These are phyloP conservation scores for Sugiyamaella pinicola DNA, from an alignment of 1,139 yeast species.

Conservation along the genomic window DNA sequence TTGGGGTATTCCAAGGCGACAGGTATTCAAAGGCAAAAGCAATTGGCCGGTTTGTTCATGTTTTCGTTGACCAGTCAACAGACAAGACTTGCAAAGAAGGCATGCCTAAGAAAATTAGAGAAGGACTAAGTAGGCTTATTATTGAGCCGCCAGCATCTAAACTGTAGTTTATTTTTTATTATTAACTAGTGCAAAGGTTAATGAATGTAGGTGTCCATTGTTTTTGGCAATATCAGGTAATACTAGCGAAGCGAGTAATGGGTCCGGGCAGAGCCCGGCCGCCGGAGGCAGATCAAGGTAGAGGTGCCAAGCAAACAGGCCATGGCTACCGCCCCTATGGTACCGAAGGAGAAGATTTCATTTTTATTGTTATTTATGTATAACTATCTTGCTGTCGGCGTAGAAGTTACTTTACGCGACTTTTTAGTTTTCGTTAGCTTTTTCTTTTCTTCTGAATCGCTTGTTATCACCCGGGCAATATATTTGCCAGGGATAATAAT, in stretches of 20 bases:
- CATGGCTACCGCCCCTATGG: no score
- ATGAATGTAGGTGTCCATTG: no score
- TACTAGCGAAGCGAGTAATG: no score
- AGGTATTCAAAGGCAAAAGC: slow-evolving; percentile 34
- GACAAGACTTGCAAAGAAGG: slow-evolving; percentile 33
- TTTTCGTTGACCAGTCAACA: slow-evolving; percentile 37
- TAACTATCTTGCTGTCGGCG: background rate
- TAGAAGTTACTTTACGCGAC: slow-evolving; percentile 8
- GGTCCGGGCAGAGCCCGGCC: no score
- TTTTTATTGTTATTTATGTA: background rate
- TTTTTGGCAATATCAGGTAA: no score
- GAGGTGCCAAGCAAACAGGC: no score
- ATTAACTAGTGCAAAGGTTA: no score
- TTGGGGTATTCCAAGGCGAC: slow-evolving; percentile 38
- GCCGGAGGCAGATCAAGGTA: no score
- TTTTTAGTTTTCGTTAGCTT: slow-evolving; percentile 2
- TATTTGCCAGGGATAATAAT: slow-evolving; percentile 28
- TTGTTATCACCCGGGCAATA: background rate
- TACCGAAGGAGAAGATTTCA: no score
- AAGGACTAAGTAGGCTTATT: slow-evolving; percentile 27
- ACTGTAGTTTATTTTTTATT: slow-evolving; percentile 1
- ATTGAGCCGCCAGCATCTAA: slow-evolving; percentile 15
- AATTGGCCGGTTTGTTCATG: slow-evolving; percentile 38
- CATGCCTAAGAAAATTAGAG: slow-evolving; percentile 30
- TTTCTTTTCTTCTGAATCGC: slow-evolving; percentile 2